Base-by-base conservation (phyloP, 495 filamentous ascomycete genomes). In the Daldinia loculata region DNA sequence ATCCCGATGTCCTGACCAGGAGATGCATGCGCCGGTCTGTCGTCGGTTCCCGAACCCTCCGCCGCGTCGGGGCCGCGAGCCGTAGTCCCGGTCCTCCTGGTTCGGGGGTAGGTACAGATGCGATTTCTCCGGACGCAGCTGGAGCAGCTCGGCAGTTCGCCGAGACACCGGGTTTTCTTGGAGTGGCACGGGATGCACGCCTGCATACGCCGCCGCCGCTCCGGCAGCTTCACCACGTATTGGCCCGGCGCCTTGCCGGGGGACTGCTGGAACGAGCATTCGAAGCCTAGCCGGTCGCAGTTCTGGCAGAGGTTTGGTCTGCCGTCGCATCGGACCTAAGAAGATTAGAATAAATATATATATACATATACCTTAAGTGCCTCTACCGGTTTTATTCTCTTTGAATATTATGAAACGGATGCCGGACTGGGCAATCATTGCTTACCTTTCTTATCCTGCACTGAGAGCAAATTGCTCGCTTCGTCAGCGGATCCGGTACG, bases 111-210 rank as follows among this genome's bases (percentile, higher is more conserved):
- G 17, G 19, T 61, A 53, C 74, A 76, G 11, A 70, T 57, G 12
- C 64, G 64, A 11, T 61, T 67, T 34, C 62, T 76, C 9, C 71
- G 61, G 17, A 69, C 60, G 32, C 74, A 76, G 39, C 66, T 76
- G 15, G 71, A 71, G 32, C 71, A 76, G 22, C 71, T 71, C 36
- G 74, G 74, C 14, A 76, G 15, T 50, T 76, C 74, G 15, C 74
- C 74, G 22, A 67, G 61, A 38, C 74, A 76, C 6, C 74, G 70
- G 19, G 71, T 76, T 32, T 76, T 76, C 67, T 74, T 74, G 12
- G 71, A 67, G 58, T 76, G 74, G 39, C 74, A 76, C 29, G 67
- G 74, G 17, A 74, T 66, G 51, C 74, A 76, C 27, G 74, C 74
- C 41, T 71, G 74, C 74, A 71, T 71, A 17, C 74, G 70, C 19